Conservation (phyloP, 768 basidiomycete genomes). For the Macrolepiota dolichaula region DNA sequence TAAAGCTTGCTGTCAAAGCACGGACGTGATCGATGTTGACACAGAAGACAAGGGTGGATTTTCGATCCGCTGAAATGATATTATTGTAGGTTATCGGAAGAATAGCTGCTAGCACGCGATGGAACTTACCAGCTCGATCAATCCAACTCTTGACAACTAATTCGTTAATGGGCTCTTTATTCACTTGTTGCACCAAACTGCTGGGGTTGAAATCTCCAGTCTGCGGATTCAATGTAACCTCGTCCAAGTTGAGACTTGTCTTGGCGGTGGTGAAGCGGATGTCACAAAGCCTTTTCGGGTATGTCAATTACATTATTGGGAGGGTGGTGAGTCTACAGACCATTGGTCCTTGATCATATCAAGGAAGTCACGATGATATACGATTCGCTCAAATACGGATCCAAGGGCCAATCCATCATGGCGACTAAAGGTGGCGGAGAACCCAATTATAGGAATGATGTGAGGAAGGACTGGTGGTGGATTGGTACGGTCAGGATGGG, state of each 20-base stretch:
- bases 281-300: slow-evolving; percentile 64
- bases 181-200: slow-evolving; percentile 78
- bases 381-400: slow-evolving; percentile 85
- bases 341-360: slow-evolving; percentile 94
- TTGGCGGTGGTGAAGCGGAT: slow-evolving; percentile 83
- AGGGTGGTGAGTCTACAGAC: slow-evolving; percentile 31
- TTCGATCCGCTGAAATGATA: slow-evolving; percentile 46
- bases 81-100: slow-evolving; percentile 5
- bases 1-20: slow-evolving; percentile 70
- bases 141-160: slow-evolving; percentile 83
- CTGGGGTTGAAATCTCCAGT: slow-evolving; percentile 82
- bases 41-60: slow-evolving; percentile 92
- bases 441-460: slow-evolving; percentile 82
- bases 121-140: slow-evolving; percentile 68
- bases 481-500: slow-evolving; percentile 44
- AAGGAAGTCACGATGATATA: slow-evolving; percentile 87
- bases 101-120: background rate
- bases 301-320: slow-evolving; percentile 16
- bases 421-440: slow-evolving; percentile 92
- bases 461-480: slow-evolving; percentile 35
- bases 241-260: slow-evolving; percentile 65
- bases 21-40: slow-evolving; percentile 81
- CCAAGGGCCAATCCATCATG: slow-evolving; percentile 89
- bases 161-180: slow-evolving; percentile 72
- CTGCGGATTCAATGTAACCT: slow-evolving; percentile 60